Percentiles rank a stretch among this genome's conserved stretches.
Evolutionary conservation across 352 stramenopile genomes (phyloP).

Genomic region (Globisporangium takayamanum): DNA sequence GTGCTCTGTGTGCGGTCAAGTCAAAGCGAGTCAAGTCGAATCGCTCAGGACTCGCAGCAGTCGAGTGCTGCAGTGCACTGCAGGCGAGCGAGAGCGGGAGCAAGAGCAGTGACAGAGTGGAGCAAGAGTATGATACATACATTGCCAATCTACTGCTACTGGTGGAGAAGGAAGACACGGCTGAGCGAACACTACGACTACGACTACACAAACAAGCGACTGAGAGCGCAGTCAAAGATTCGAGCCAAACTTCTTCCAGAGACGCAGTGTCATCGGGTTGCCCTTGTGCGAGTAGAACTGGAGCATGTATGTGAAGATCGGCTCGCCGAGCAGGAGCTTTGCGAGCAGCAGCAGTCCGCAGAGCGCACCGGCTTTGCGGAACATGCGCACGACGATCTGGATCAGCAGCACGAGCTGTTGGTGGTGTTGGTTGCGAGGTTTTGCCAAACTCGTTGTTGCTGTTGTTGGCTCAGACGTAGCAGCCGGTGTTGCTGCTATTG

Average conservation of each 20-base stretch:
- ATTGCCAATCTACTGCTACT: background rate
- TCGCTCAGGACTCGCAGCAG: no score
- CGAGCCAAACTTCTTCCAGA: slow-evolving; percentile 7
- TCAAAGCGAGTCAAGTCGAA: no score
- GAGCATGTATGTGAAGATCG: slow-evolving; percentile 15
- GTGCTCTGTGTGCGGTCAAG: no score
- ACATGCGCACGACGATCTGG: background rate
- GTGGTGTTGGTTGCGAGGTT: background rate
- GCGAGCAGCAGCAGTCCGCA: slow-evolving; percentile 8
- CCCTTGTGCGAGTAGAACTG: slow-evolving; percentile 13
- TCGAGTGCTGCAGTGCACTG: no score
- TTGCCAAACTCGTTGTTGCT: background rate
- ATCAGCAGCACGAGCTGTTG: background rate
- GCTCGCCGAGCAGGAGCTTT: slow-evolving; percentile 13
- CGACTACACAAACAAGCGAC: background rate
- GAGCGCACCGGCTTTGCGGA: slow-evolving; percentile 3
- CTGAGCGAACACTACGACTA: no score
- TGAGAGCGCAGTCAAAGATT: background rate
- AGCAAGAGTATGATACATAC: background rate
- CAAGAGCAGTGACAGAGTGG: background rate
- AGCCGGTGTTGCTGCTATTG: background rate
- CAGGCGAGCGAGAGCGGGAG: no score
- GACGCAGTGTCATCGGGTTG: slow-evolving; percentile 4
- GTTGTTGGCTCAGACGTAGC: background rate
- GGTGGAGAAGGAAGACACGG: no score